Percentiles rank a stretch among this genome's conserved stretches.
Conservation (phyloP, 805 yeast species). For the Starmerella scarabaei region DNA sequence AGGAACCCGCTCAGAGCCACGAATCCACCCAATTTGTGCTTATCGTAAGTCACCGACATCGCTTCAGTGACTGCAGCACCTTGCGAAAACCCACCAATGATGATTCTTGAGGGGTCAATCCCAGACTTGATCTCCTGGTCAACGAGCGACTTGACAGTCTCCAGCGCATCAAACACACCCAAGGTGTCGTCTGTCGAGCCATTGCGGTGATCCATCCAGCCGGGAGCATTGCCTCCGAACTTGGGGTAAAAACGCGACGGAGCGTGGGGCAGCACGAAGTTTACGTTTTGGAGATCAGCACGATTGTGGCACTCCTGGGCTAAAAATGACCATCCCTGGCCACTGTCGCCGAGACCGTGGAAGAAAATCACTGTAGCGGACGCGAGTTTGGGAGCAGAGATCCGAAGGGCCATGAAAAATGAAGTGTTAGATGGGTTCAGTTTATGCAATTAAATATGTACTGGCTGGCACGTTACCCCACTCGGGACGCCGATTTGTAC, state of each 20-base stretch:
- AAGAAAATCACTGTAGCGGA: slow-evolving; percentile 59
- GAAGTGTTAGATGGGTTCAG: too few species aligned
- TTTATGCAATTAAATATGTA: too few species aligned
- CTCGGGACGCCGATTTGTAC: too few species aligned
- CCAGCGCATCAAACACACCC: slow-evolving; percentile 29
- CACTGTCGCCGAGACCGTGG: slow-evolving; percentile 90
- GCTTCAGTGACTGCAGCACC: slow-evolving; percentile 69
- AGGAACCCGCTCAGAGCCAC: slow-evolving; percentile 67
- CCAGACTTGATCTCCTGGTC: slow-evolving; percentile 27
- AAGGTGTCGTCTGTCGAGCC: slow-evolving; percentile 23
- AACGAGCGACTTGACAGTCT: slow-evolving; percentile 24
- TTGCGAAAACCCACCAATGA: slow-evolving; percentile 94
- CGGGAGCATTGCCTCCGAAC: slow-evolving; percentile 46
- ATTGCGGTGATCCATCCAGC: slow-evolving; percentile 61
- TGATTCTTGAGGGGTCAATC: slow-evolving; percentile 37
- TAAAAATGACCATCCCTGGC: slow-evolving; percentile 77
- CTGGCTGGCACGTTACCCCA: too few species aligned
- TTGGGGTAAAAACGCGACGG: slow-evolving; percentile 58
- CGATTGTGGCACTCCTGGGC: slow-evolving; percentile 43
- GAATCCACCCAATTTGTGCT: slow-evolving; percentile 60
- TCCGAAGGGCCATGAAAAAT: slow-evolving; percentile 27
- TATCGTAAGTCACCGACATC: slow-evolving; percentile 19
- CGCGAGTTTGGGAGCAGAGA: slow-evolving; percentile 33
- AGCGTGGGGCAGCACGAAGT: slow-evolving; percentile 85
- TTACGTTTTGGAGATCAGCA: slow-evolving; percentile 39